Evolutionary conservation across 176 grass and related monocot species (phyloP).

Genomic region (Aegilops bicornis): DNA sequence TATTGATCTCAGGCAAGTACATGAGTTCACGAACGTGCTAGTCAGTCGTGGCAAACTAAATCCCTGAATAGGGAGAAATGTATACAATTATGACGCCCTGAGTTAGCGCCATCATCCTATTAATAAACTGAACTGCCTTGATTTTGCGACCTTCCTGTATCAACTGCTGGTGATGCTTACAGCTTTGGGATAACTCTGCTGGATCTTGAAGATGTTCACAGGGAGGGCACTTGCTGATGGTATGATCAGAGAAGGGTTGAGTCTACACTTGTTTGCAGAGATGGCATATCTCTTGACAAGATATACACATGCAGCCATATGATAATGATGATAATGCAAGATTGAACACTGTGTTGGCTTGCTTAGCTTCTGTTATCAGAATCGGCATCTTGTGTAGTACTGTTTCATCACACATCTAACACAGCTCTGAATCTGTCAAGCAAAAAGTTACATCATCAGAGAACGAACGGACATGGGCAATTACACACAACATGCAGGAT

Average conservation of each 20-base stretch:
- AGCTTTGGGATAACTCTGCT: too few relatives aligned
- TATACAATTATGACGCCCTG: too few relatives aligned
- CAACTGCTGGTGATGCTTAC: too few relatives aligned
- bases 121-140: too few relatives aligned
- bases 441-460: constrained; percentile 6
- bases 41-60: too few relatives aligned
- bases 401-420: not conserved
- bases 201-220: too few relatives aligned
- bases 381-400: constrained; percentile 24
- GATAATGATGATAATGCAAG: not conserved
- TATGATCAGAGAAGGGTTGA: constrained; percentile 24
- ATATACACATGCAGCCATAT: not conserved
- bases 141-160: too few relatives aligned
- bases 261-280: not conserved
- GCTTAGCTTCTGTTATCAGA: not conserved
- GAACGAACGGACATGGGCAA: not conserved
- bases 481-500: not conserved
- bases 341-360: not conserved
- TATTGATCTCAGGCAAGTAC: too few relatives aligned
- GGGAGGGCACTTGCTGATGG: too few relatives aligned
- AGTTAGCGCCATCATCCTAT: too few relatives aligned
- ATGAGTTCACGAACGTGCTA: too few relatives aligned
- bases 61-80: too few relatives aligned
- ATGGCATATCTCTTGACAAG: constrained; percentile 19
- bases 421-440: not conserved